Evolutionary conservation across 306 rosid species (phyloP).

Genomic region (Vigna angularis): DNA sequence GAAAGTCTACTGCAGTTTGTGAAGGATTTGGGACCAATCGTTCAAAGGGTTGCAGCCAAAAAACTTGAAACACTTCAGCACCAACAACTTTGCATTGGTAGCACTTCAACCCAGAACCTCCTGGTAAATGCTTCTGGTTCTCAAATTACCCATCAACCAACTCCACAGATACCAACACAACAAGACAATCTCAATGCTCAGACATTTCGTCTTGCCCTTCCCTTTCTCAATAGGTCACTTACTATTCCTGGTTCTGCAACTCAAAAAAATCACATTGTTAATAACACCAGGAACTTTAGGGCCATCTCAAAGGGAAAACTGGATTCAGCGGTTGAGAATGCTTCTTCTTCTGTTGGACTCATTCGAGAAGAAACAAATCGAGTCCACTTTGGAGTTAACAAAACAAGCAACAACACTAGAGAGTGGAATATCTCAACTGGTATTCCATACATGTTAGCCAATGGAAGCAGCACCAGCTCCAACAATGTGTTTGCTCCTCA

Average conservation of each 20-base stretch:
- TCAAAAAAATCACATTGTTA: neutral
- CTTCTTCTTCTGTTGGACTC: neutral
- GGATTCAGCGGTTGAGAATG: neutral
- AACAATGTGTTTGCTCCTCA: neutral
- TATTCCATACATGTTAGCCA: neutral
- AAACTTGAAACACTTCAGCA: conserved; percentile 2
- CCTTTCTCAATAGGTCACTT: neutral
- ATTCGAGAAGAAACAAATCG: too few relatives aligned
- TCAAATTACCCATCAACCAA: neutral
- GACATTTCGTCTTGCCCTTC: neutral
- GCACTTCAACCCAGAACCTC: neutral
- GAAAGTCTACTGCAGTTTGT: conserved; percentile 36
- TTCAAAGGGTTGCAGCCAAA: conserved; percentile 27
- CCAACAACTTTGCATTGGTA: neutral
- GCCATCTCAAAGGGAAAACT: neutral
- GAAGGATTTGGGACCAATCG: conserved; percentile 35
- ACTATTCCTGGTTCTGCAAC: neutral
- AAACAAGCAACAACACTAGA: neutral
- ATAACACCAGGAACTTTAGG: neutral
- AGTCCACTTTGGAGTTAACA: neutral
- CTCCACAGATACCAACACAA: neutral
- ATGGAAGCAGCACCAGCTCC: neutral
- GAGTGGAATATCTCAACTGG: neutral
- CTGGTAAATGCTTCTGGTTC: neutral
- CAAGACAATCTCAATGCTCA: neutral